Conservation (phyloP, 495 filamentous ascomycete species). For the Rostrohypoxylon terebratum region DNA sequence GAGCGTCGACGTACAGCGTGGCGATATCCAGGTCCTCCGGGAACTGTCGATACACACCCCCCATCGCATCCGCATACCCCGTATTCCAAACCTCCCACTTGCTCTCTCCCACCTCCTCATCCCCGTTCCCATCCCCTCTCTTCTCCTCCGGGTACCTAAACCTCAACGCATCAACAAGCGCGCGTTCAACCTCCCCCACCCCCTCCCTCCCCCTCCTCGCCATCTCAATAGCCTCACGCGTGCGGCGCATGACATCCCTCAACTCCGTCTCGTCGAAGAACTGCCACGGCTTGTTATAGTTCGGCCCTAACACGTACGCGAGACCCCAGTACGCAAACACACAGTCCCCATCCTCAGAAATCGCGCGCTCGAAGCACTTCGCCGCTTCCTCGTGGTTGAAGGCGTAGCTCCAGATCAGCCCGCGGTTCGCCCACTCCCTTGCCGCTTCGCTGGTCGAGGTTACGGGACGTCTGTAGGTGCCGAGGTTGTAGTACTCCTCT, state of each 20-base stretch:
- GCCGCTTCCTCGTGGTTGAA: conserved; percentile 75
- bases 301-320: conserved; percentile 73
- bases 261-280: conserved; percentile 72
- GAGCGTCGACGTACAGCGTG: conserved; percentile 70
- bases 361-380: conserved; percentile 69
- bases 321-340: conserved; percentile 77
- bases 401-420: conserved; percentile 71
- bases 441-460: conserved; percentile 57
- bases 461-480: conserved; percentile 62
- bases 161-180: conserved; percentile 68
- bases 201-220: conserved; percentile 52
- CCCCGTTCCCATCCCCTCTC: conserved; percentile 51
- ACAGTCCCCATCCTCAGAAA: conserved; percentile 63
- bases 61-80: conserved; percentile 72
- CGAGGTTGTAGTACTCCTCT: conserved; percentile 67
- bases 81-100: conserved; percentile 63
- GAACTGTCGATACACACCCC: conserved; percentile 63
- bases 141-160: conserved; percentile 64
- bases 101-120: too few species aligned
- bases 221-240: conserved; percentile 56
- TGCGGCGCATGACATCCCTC: conserved; percentile 56
- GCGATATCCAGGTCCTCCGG: conserved; percentile 70
- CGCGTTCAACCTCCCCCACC: conserved; percentile 61
- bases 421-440: conserved; percentile 71
- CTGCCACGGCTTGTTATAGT: conserved; percentile 81